Evolutionary conservation across 129 eudicot species (phyloP).

Genomic region (Mikania micrantha): DNA sequence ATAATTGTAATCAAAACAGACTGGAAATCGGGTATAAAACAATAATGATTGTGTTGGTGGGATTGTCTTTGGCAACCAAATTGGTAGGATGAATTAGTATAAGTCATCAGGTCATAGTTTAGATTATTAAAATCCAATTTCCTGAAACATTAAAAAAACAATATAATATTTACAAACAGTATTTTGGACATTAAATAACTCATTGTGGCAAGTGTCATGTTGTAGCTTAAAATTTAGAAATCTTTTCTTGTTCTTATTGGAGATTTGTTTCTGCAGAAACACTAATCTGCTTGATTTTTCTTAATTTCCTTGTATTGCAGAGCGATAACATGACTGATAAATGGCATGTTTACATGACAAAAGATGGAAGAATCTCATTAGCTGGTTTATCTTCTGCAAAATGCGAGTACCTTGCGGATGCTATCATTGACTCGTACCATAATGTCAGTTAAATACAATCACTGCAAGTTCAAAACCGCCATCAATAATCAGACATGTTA

Average conservation of each 20-base stretch:
- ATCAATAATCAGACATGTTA: slow-evolving; percentile 19
- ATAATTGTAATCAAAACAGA: too few relatives aligned
- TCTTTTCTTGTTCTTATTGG: neutral
- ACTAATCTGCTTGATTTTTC: neutral
- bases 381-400: slow-evolving; percentile 94
- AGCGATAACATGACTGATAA: slow-evolving; percentile 92
- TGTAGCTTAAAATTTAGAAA: neutral
- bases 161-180: neutral
- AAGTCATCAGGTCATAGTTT: too few relatives aligned
- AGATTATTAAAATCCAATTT: too few relatives aligned
- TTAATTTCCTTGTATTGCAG: slow-evolving; percentile 30
- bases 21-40: too few relatives aligned
- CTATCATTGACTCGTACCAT: slow-evolving; percentile 85
- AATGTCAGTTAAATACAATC: slow-evolving; percentile 55
- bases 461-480: neutral
- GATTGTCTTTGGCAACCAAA: too few relatives aligned
- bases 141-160: too few relatives aligned
- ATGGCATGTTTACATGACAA: slow-evolving; percentile 98
- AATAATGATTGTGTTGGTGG: too few relatives aligned
- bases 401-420: slow-evolving; percentile 98
- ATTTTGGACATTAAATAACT: neutral
- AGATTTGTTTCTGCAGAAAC: neutral
- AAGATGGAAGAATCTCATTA: slow-evolving; percentile 94
- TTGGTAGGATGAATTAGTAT: too few relatives aligned
- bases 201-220: neutral